Percentiles rank a stretch among this genome's conserved stretches.
Conservation (phyloP, 176 grass and related monocot genomes). For the Hsuehochloa calcarea region DNA sequence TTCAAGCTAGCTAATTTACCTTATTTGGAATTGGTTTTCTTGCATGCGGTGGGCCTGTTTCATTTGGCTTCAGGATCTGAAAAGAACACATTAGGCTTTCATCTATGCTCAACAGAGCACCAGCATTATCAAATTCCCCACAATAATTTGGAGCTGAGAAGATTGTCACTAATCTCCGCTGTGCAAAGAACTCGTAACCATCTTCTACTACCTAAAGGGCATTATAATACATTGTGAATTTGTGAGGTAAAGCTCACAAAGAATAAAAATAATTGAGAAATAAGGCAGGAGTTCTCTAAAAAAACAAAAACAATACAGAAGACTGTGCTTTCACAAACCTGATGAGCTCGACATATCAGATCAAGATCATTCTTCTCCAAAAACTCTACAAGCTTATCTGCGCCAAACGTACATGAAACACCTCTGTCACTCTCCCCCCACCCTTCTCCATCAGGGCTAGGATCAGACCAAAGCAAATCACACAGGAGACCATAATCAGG, state of each 20-base stretch:
- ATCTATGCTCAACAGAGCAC: conserved; percentile 52
- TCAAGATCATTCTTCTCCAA: conserved; percentile 74
- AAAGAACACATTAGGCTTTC: conserved; percentile 48
- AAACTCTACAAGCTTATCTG: conserved; percentile 66
- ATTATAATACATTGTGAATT: background rate
- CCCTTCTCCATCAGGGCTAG: conserved; percentile 47
- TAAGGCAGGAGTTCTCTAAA: background rate
- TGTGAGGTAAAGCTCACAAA: conserved; percentile 17
- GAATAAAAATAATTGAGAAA: background rate
- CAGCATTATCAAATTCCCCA: conserved; percentile 43
- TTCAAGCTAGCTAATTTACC: conserved; percentile 34
- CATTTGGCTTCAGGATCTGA: conserved; percentile 52
- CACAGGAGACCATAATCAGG: conserved; percentile 52
- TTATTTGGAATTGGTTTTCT: conserved; percentile 58
- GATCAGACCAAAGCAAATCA: conserved; percentile 61
- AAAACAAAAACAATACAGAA: background rate
- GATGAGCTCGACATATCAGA: conserved; percentile 70
- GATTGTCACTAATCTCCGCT: conserved; percentile 49
- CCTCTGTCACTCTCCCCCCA: conserved; percentile 53
- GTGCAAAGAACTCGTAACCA: conserved; percentile 51
- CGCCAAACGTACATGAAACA: conserved; percentile 64
- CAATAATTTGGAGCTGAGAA: conserved; percentile 58
- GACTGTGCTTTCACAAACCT: conserved; percentile 37
- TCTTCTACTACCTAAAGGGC: conserved; percentile 43
- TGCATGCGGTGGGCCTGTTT: conserved; percentile 10